Evolutionary conservation across 2,329 filamentous ascomycete genomes (phyloP).

Genomic region (Hypoxylon sp.): DNA sequence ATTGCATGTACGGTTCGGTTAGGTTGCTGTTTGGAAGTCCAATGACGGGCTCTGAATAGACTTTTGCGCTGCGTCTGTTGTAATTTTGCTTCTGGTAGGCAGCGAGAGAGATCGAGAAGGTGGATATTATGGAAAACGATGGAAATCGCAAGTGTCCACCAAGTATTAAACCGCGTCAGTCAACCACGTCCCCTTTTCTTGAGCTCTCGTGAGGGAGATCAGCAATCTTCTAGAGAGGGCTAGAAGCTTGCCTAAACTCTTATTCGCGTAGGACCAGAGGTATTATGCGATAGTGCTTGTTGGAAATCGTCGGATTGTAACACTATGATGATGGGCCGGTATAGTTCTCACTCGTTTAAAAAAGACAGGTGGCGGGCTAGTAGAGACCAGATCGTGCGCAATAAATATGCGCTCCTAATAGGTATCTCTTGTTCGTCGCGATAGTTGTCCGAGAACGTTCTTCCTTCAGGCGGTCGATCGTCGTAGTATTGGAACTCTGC

Average conservation of each 20-base stretch:
- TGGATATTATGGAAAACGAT: neutral
- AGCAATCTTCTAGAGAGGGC: neutral
- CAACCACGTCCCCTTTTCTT: slow-evolving; percentile 4
- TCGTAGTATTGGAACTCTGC: neutral
- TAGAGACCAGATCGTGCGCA: neutral
- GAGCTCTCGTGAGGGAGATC: neutral
- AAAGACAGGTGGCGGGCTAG: neutral
- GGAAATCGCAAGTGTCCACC: neutral
- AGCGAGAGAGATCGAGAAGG: neutral
- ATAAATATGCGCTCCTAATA: slow-evolving; percentile 6
- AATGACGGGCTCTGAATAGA: neutral
- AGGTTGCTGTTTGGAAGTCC: neutral
- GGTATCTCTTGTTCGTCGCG: slow-evolving; percentile 2
- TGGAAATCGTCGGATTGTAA: neutral
- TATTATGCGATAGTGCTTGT: slow-evolving; percentile 1
- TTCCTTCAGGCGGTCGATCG: neutral
- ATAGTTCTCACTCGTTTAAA: neutral
- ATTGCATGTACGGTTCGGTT: neutral
- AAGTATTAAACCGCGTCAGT: neutral
- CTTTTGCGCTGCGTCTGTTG: neutral
- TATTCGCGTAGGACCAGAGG: neutral
- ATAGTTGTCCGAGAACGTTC: neutral
- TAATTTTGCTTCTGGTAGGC: neutral
- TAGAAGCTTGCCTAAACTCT: neutral
- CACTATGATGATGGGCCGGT: neutral